Conservation (phyloP, 2,329 filamentous ascomycete genomes). For the Aspergillus brunneoviolaceus region DNA sequence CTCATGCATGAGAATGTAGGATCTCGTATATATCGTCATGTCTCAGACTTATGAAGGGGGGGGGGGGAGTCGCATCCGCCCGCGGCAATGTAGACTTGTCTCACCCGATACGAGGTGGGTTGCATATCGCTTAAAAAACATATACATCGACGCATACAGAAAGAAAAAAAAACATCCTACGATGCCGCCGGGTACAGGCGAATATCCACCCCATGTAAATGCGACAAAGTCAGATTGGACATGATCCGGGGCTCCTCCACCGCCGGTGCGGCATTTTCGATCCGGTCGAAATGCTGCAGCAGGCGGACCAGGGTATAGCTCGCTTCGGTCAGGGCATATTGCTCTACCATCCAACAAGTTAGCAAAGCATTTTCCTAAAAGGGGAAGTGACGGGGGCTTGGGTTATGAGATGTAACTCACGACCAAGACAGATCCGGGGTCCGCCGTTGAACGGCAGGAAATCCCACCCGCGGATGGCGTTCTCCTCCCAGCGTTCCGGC, state of each 20-base stretch:
- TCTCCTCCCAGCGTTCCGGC: conserved; percentile 52
- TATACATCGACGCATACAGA: not conserved
- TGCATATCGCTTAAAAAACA: not conserved
- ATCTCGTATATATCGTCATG: not conserved
- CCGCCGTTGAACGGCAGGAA: conserved; percentile 43
- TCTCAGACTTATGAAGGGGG: not conserved
- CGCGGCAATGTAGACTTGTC: not conserved
- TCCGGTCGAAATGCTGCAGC: conserved; percentile 37
- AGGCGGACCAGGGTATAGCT: conserved; percentile 41
- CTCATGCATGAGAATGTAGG: not conserved
- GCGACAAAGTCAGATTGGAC: conserved; percentile 33
- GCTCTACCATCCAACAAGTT: conserved; percentile 26
- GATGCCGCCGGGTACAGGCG: conserved; percentile 20
- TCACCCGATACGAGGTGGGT: not conserved
- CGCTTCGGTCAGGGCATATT: conserved; percentile 45
- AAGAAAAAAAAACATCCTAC: not conserved
- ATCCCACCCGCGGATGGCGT: conserved; percentile 35
- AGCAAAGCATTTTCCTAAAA: not conserved
- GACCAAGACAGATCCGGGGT: conserved; percentile 42
- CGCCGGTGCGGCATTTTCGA: conserved; percentile 37
- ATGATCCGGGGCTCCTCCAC: conserved; percentile 30
- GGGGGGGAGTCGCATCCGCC: not conserved
- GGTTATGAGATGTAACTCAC: conserved; percentile 23
- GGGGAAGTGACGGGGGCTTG: no score
- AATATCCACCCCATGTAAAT: conserved; percentile 32